phyloP scores from a whole-genome alignment of 2,329 filamentous ascomycete genomes.

The Torrubiellomyces zombiae region DNA sequence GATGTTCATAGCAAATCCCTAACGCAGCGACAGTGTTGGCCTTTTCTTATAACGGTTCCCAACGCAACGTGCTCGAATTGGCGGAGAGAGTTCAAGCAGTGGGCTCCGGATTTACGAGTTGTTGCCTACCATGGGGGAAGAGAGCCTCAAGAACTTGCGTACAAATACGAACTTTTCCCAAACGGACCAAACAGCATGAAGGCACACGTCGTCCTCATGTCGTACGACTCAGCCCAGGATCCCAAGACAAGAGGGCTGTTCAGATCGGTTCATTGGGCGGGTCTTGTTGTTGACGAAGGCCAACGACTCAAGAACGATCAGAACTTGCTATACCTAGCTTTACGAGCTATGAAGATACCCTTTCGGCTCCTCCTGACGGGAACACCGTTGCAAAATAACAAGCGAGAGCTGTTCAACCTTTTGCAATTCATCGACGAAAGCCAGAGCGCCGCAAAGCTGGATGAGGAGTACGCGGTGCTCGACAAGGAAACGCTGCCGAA shows the following conservation, averaged over 20 bases:
- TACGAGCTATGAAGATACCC: constrained; percentile 57
- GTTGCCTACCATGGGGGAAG: constrained; percentile 83
- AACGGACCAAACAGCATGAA: constrained; percentile 47
- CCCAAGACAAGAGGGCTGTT: constrained; percentile 50
- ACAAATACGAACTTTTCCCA: constrained; percentile 75
- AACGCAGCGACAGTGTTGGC: constrained; percentile 45
- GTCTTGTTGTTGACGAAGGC: constrained; percentile 84
- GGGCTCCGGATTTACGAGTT: constrained; percentile 71
- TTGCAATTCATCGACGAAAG: constrained; percentile 75
- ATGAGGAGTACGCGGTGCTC: constrained; percentile 59
- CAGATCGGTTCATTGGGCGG: constrained; percentile 61
- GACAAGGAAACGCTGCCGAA: constrained; percentile 67
- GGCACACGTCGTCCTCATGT: constrained; percentile 86
- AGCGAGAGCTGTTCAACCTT: constrained; percentile 88
- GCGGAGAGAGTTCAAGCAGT: constrained; percentile 89
- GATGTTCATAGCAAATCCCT: constrained; percentile 2
- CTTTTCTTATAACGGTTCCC: constrained; percentile 83
- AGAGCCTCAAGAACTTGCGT: constrained; percentile 57
- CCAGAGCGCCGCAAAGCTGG: constrained; percentile 53
- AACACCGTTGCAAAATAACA: constrained; percentile 91
- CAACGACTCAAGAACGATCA: constrained; percentile 90
- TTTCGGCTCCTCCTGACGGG: constrained; percentile 80
- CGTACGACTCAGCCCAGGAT: constrained; percentile 77
- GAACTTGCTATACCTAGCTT: constrained; percentile 60
- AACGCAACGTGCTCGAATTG: constrained; percentile 97